Evolutionary conservation across 2,329 filamentous ascomycete species (phyloP).

Genomic region (Coniochaeta ligniaria): DNA sequence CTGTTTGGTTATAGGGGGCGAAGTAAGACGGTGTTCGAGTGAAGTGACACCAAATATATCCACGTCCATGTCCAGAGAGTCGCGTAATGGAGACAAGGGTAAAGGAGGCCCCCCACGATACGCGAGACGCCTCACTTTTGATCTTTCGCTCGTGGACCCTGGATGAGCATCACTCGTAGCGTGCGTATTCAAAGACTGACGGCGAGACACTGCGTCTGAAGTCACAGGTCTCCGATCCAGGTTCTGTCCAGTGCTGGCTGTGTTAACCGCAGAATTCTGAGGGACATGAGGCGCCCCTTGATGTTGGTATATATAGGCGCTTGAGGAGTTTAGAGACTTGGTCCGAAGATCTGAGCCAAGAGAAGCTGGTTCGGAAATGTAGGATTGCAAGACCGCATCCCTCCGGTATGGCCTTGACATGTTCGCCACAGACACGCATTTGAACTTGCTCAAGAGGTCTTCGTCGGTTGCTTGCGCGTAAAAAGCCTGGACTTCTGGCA

Average conservation of each 20-base stretch:
- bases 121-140: background rate
- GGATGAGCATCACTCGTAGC: background rate
- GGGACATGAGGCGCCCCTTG: constrained; percentile 5
- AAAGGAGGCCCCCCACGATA: background rate
- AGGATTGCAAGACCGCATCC: constrained; percentile 7
- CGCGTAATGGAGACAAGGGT: background rate
- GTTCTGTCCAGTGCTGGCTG: background rate
- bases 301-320: constrained; percentile 5
- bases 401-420: constrained; percentile 8
- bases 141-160: background rate
- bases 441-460: constrained; percentile 1
- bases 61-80: background rate
- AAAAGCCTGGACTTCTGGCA: constrained; percentile 25
- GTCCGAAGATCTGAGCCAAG: constrained; percentile 9
- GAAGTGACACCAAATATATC: background rate
- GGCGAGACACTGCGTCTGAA: background rate
- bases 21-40: background rate
- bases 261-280: background rate
- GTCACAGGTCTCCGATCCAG: background rate
- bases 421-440: constrained; percentile 5
- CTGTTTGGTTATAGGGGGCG: background rate
- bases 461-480: constrained; percentile 18
- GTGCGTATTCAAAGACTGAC: background rate
- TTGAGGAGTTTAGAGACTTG: constrained; percentile 12
- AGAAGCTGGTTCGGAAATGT: constrained; percentile 9